Evolutionary conservation across 2,329 filamentous ascomycete species (phyloP), one percentile per base, ranked within the genome.

Genomic region (Fusarium brevicatenulatum): DNA sequence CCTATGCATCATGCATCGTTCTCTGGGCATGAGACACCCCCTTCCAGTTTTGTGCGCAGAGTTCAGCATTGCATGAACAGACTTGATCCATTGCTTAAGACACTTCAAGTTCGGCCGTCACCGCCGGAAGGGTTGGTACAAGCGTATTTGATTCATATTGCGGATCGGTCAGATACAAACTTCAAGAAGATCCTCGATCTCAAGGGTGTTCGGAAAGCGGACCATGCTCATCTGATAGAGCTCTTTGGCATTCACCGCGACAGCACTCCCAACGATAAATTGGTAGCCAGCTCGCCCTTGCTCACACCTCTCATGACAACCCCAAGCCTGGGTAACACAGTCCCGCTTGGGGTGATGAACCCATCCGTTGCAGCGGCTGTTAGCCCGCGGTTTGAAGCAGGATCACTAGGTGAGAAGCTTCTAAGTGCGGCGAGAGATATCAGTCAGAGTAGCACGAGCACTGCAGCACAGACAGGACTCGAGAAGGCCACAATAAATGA

Each of bases 91-190:
- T 89, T 99, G 28, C 91, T 99, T 77, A 99, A 99, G 83, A 98
- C 96, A 5, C 89, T 99, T 7, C 96, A 99, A 86, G 95, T 99
- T 53, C 94, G 94, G 34, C 91, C 95, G 5, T 93, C 93, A 9
- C 96, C 96, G 0, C 93, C 95, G 0, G 96, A 99, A 85, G 95
- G 94, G 4, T 89, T 99, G 7, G 95, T 99, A 0, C 95, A 98
- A 84, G 96, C 96, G 39, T 99, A 99, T 81, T 91, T 99, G 39
- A 97, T 98, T 81, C 96, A 98, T 83, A 96, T 99, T 73, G 95
- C 91, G 74, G 96, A 99, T 85, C 91, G 93, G 63, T 97, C 93
- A 72, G 96, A 98, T 80, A 89, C 90, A 78, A 99, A 99, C 83
- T 99, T 99, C 88, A 91, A 91, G 80, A 98, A 98, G 84, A 93